Conservation (phyloP, 768 basidiomycete genomes). For the Macrolepiota dolichaula region DNA sequence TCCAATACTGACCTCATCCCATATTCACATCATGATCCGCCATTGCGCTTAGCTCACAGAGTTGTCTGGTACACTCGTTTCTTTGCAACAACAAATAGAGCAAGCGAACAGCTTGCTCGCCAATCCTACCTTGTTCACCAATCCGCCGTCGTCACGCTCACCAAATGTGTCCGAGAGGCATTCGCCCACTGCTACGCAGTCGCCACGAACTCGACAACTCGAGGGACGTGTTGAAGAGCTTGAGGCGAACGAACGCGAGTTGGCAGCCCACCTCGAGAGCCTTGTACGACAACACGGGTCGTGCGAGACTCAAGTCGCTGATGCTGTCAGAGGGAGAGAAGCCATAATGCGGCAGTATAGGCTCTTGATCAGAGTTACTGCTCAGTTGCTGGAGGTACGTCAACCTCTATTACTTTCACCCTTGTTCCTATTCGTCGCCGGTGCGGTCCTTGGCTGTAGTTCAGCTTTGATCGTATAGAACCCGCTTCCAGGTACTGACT, state of each 20-base stretch:
- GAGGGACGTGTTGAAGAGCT: constrained; percentile 5
- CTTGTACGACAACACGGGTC: constrained; percentile 25
- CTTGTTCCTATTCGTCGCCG: background rate
- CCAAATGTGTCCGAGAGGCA: background rate
- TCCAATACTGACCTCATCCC: background rate
- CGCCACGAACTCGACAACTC: background rate
- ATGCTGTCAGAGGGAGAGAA: constrained; percentile 29
- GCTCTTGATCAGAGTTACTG: constrained; percentile 36
- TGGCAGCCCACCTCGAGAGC: constrained; percentile 15
- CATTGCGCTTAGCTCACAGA: background rate
- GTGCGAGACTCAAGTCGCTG: constrained; percentile 26
- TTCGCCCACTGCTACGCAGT: background rate
- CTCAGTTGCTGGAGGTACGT: constrained; percentile 25
- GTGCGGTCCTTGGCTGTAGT: background rate
- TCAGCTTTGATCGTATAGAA: background rate
- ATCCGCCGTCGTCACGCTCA: background rate
- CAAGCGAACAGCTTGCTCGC: background rate
- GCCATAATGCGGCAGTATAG: constrained; percentile 28
- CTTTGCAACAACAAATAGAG: constrained; percentile 4
- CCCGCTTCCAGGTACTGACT: background rate
- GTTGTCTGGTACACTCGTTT: background rate
- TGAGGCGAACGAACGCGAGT: background rate
- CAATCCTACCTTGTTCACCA: background rate
- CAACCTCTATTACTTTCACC: background rate
- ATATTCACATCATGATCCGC: background rate